Conservation (phyloP, 2,329 filamentous ascomycete genomes). For the Orbilia ellipsospora region DNA sequence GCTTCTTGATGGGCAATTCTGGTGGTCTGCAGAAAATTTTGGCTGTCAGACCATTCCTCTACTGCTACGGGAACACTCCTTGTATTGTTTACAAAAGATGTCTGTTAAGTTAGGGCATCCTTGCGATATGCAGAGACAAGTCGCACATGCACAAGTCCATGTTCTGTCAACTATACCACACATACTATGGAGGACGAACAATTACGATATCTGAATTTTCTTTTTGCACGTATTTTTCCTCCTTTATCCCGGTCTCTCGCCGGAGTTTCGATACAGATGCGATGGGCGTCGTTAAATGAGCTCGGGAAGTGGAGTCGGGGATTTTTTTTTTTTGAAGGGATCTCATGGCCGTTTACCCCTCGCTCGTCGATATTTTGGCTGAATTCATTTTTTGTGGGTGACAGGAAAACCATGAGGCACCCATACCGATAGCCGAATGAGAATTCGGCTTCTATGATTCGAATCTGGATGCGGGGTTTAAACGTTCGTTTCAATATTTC, state of each 20-base stretch:
- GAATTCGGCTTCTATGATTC: slow-evolving; percentile 19
- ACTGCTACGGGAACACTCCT: slow-evolving; percentile 37
- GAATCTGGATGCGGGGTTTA: slow-evolving; percentile 42
- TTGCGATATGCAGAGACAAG: slow-evolving; percentile 19
- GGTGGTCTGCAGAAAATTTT: no score
- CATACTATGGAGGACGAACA: slow-evolving; percentile 38
- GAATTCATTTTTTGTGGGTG: slow-evolving; percentile 43
- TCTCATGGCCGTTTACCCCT: slow-evolving; percentile 37
- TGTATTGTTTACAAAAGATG: slow-evolving; percentile 5
- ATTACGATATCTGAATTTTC: slow-evolving; percentile 30
- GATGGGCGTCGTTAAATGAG: background rate
- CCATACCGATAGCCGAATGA: slow-evolving; percentile 52
- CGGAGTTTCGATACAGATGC: no score
- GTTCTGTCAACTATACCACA: slow-evolving; percentile 33
- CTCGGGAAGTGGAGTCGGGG: slow-evolving; percentile 55
- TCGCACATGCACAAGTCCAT: slow-evolving; percentile 39
- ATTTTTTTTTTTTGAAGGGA: slow-evolving; percentile 48
- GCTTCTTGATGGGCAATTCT: no score
- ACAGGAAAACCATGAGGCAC: slow-evolving; percentile 11
- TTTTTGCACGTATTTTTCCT: slow-evolving; percentile 28
- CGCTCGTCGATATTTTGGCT: slow-evolving; percentile 46
- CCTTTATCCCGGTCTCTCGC: slow-evolving; percentile 30
- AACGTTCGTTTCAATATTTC: no score
- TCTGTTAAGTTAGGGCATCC: slow-evolving; percentile 19
- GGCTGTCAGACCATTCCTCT: background rate